phyloP scores from a whole-genome alignment of 352 stramenopile genomes.

The Peronospora destructor region DNA sequence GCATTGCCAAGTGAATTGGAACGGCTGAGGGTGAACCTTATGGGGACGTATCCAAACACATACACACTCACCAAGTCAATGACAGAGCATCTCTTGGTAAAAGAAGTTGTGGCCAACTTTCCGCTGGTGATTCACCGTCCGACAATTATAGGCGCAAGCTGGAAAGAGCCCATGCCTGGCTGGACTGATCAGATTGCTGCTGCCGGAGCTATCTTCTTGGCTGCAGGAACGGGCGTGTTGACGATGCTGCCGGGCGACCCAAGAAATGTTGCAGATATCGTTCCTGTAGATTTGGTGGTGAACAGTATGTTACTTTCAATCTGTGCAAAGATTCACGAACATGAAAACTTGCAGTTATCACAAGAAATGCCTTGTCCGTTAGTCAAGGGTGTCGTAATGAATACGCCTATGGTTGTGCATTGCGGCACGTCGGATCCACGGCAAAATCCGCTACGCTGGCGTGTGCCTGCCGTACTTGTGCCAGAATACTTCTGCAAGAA shows the following conservation, averaged over 20 bases:
- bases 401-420: slow-evolving; percentile 56
- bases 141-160: slow-evolving; percentile 82
- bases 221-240: slow-evolving; percentile 65
- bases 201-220: slow-evolving; percentile 73
- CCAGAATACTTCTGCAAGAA: slow-evolving; percentile 71
- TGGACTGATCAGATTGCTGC: slow-evolving; percentile 81
- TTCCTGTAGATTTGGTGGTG: slow-evolving; percentile 73
- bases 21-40: slow-evolving; percentile 64
- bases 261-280: slow-evolving; percentile 73
- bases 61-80: slow-evolving; percentile 88
- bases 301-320: slow-evolving; percentile 67
- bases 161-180: slow-evolving; percentile 78
- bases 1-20: slow-evolving; percentile 54
- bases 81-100: slow-evolving; percentile 67
- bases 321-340: slow-evolving; percentile 32
- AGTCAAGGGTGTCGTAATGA: slow-evolving; percentile 13
- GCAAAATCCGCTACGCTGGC: slow-evolving; percentile 76
- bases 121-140: slow-evolving; percentile 75
- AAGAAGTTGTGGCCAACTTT: slow-evolving; percentile 37
- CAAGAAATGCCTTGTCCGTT: slow-evolving; percentile 6
- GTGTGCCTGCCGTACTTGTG: slow-evolving; percentile 52
- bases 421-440: slow-evolving; percentile 70
- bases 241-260: slow-evolving; percentile 77
- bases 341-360: slow-evolving; percentile 9
- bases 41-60: slow-evolving; percentile 86